Base-by-base conservation (phyloP, 495 filamentous ascomycete species). In the Parathielavia hyrcaniae region DNA sequence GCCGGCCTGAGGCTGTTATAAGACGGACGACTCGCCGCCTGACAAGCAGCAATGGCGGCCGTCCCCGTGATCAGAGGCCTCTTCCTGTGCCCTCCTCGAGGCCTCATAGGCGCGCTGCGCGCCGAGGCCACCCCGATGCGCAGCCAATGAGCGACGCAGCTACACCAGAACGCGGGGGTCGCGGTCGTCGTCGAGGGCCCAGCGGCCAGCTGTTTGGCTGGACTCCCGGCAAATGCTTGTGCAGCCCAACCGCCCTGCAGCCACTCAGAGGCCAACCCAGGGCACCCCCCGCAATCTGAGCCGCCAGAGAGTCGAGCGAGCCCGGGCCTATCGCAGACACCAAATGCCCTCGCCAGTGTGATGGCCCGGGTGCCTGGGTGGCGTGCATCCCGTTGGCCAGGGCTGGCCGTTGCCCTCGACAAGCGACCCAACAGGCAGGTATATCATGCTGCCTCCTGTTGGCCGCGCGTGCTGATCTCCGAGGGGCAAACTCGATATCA, bases 331-430 rank as follows among this genome's bases (percentile, higher is more conserved):
- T 55, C 23, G 41, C 41, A 55, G n/a, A 16, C 40, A 36, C 26
- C n/a, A 46, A 20, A 43, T 10, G 40, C 39, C 6, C 16, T 17
- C 16, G 12, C 12, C 26, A 44, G 40, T 39, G 53, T 55, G 53
- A 55, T 41, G 53, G 53, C 41, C 30, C 26, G 8, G 34, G 5
- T 17, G 34, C 12, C 2, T 14, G 4, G 39, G 16, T 22, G 40
- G 30, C 20, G 41, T 38, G 53, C 41, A n/a, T 47, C 16, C 38
- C 8, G 53, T 55, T 55, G 53, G 53, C 43, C 53, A 22, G 44
- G 17, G 10, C 13, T 3, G 32, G 1, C 9, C 23, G 7, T 54
- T 45, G 40, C 40, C 4, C n/a, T 46, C 41, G 23, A 10, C 53
- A 46, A 55, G 17, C 53, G 43, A 22, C 30, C 51, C 53, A 55